These are phyloP conservation scores for Tanacetum coccineum DNA, from an alignment of 129 eudicot genomes.

Conservation along the genomic window DNA sequence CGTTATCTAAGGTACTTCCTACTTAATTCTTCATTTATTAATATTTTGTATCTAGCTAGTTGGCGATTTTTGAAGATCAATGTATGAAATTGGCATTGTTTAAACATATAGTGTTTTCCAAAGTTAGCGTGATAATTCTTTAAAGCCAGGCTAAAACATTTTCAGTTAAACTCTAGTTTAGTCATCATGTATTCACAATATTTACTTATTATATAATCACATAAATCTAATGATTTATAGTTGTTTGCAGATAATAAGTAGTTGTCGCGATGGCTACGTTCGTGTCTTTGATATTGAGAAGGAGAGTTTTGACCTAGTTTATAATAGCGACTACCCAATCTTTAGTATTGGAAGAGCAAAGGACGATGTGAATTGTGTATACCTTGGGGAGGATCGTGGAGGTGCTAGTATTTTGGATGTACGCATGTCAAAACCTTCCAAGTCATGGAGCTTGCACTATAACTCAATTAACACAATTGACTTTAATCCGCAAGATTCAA, in stretches of 20 bases:
- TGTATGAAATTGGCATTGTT: too few relatives aligned
- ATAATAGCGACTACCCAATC: background rate
- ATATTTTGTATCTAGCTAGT: too few relatives aligned
- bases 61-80: too few relatives aligned
- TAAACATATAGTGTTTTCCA: too few relatives aligned
- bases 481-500: slow-evolving; percentile 5
- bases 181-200: too few relatives aligned
- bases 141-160: too few relatives aligned
- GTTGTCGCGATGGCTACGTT: background rate
- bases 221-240: background rate
- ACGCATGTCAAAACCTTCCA: slow-evolving; percentile 3
- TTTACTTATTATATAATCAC: too few relatives aligned
- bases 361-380: background rate
- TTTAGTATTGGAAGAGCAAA: background rate
- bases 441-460: background rate
- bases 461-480: slow-evolving; percentile 8
- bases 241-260: slow-evolving; percentile 5
- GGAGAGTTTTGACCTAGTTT: background rate
- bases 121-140: too few relatives aligned
- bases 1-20: slow-evolving; percentile 49
- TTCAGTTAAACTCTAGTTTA: too few relatives aligned
- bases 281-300: slow-evolving; percentile 4
- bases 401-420: background rate
- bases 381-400: background rate
- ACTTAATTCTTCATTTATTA: background rate